phyloP scores from a whole-genome alignment of 352 stramenopile species.

The Vaucheria bursata region DNA sequence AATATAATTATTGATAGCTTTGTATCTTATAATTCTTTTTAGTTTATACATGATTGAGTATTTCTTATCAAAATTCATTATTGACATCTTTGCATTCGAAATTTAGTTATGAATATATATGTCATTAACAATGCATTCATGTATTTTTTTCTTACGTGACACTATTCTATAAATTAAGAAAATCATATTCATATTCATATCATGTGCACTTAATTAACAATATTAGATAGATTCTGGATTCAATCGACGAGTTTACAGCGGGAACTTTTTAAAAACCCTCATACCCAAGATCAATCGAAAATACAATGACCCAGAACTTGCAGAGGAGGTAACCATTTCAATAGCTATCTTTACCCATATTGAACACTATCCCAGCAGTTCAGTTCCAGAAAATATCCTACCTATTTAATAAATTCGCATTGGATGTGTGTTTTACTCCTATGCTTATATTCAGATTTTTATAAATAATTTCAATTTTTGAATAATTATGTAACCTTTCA shows the following conservation, averaged over 20 bases:
- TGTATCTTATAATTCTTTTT: too few species aligned
- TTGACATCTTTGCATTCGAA: neutral
- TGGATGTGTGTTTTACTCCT: too few species aligned
- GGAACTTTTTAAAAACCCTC: conserved; percentile 47
- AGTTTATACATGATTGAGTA: too few species aligned
- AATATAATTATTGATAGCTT: too few species aligned
- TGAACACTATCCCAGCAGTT: neutral
- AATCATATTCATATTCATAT: too few species aligned
- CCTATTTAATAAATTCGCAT: too few species aligned
- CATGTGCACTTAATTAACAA: neutral
- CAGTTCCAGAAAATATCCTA: too few species aligned
- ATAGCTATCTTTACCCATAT: neutral
- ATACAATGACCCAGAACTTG: conserved; percentile 14
- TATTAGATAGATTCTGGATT: conserved; percentile 34
- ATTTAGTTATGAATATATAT: neutral
- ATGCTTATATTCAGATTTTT: too few species aligned
- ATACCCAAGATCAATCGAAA: conserved; percentile 42
- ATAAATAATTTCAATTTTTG: too few species aligned
- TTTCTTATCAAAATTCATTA: neutral
- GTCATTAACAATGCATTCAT: neutral
- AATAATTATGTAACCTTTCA: too few species aligned
- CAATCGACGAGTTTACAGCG: conserved; percentile 37
- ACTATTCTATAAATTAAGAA: neutral
- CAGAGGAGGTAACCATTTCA: conserved; percentile 11
- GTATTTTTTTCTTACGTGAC: neutral